Conservation (phyloP, 352 stramenopile genomes). For the Aphanomyces cochlioides region DNA sequence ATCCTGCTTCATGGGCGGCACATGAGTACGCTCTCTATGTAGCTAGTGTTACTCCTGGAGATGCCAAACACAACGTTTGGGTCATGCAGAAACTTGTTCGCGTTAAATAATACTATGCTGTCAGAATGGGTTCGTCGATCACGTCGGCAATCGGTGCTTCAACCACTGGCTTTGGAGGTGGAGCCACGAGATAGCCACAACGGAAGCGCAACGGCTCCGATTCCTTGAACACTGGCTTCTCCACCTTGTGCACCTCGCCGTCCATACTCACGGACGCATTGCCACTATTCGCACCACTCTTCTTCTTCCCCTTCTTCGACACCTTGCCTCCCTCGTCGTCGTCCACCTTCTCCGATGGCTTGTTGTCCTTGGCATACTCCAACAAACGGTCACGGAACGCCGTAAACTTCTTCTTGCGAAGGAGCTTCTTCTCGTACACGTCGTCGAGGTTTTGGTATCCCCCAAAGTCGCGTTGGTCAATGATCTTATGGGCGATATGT, state of each 20-base stretch:
- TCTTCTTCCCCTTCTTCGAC: not conserved
- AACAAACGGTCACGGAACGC: slow-evolving; percentile 17
- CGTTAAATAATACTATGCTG: slow-evolving; percentile 3
- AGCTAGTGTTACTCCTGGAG: too few species aligned
- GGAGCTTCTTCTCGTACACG: slow-evolving; percentile 29
- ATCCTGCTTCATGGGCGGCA: too few species aligned
- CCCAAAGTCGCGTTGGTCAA: slow-evolving; percentile 29
- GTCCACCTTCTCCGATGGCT: slow-evolving; percentile 12
- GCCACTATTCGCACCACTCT: not conserved
- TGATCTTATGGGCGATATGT: slow-evolving; percentile 18
- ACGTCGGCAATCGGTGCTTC: not conserved
- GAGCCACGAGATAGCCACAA: not conserved
- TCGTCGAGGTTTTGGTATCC: slow-evolving; percentile 26
- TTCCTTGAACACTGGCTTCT: slow-evolving; percentile 4
- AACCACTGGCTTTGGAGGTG: not conserved
- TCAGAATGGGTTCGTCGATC: not conserved
- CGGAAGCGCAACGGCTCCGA: not conserved
- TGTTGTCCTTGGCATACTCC: slow-evolving; percentile 20
- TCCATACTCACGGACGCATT: too few species aligned
- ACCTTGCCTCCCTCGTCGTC: not conserved
- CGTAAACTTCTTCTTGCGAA: slow-evolving; percentile 30
- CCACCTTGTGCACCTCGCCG: too few species aligned
- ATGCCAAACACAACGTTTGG: too few species aligned
- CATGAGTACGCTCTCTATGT: too few species aligned
- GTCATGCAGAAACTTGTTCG: not conserved